A percentile compares a stretch with the other conserved stretches of the same genome.
Conservation (phyloP, 495 filamentous ascomycete species). For the Xylaria cubensis region DNA sequence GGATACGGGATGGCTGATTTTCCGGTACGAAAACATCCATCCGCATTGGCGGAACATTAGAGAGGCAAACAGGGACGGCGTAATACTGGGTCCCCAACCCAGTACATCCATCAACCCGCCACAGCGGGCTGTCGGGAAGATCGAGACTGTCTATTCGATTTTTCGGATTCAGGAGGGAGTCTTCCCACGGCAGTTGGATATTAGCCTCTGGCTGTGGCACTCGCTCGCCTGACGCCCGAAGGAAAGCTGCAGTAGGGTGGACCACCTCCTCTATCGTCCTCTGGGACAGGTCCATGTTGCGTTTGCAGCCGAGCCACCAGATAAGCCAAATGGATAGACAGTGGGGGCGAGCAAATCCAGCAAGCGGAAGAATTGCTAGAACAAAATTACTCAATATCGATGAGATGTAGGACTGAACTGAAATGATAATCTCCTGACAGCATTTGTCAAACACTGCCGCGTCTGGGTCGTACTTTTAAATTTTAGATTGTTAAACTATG, state of each 20-base stretch:
- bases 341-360: conserved; percentile 18
- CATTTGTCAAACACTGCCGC: not conserved
- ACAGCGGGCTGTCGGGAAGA: conserved; percentile 45
- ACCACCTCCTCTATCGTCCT: conserved; percentile 53
- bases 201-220: not conserved
- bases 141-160: conserved; percentile 60
- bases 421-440: conserved; percentile 2
- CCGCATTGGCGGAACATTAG: conserved; percentile 49
- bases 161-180: conserved; percentile 56
- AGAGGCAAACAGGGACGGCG: conserved; percentile 50
- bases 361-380: conserved; percentile 4
- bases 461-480: not conserved
- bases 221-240: conserved; percentile 23
- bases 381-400: conserved; percentile 10
- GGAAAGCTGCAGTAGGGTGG: conserved; percentile 58
- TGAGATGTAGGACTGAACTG: not conserved
- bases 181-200: conserved; percentile 39
- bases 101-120: conserved; percentile 57
- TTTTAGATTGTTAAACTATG: not conserved
- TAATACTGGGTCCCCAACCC: conserved; percentile 58
- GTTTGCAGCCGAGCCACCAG: conserved; percentile 21
- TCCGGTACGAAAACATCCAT: conserved; percentile 58
- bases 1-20: conserved; percentile 43
- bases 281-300: conserved; percentile 51
- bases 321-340: conserved; percentile 9